A percentile compares a stretch with the other conserved stretches of the same genome.
These are phyloP conservation scores for Colletotrichum lini DNA, from an alignment of 2,329 filamentous ascomycete genomes.

Conservation along the genomic window DNA sequence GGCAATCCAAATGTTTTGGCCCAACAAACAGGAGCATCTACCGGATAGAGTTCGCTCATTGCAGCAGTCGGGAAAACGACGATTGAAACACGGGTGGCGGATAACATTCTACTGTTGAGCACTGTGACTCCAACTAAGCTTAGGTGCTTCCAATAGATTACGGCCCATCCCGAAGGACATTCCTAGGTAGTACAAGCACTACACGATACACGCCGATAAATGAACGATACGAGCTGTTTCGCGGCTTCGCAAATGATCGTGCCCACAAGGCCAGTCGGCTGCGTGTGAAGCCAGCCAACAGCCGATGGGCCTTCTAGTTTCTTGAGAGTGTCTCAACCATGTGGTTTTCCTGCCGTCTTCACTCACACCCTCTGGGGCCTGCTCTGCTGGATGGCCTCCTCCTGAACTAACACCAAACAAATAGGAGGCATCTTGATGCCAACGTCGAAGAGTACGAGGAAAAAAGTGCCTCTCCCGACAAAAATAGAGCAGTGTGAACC, in stretches of 20 bases:
- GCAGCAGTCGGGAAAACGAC: background rate
- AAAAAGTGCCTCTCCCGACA: too few relatives aligned
- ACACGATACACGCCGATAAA: background rate
- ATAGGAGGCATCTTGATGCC: too few relatives aligned
- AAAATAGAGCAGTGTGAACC: too few relatives aligned
- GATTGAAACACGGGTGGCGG: background rate
- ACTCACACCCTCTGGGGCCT: too few relatives aligned
- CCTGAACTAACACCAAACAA: too few relatives aligned
- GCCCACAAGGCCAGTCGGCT: background rate
- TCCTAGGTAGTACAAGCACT: background rate
- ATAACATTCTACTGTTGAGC: background rate
- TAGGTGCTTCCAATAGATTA: background rate
- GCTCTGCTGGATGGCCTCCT: too few relatives aligned
- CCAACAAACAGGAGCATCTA: background rate
- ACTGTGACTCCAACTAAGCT: background rate
- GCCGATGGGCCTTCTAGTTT: background rate
- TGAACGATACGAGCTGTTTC: background rate
- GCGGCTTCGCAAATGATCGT: background rate
- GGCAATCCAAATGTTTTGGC: too few relatives aligned
- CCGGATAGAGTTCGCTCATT: too few relatives aligned
- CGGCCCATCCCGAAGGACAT: accelerated
- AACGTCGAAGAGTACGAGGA: too few relatives aligned
- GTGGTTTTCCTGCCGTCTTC: too few relatives aligned
- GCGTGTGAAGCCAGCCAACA: background rate
- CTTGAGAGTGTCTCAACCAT: background rate